phyloP scores from a whole-genome alignment of 2,329 filamentous ascomycete genomes.

The Zymoseptoria passerinii region DNA sequence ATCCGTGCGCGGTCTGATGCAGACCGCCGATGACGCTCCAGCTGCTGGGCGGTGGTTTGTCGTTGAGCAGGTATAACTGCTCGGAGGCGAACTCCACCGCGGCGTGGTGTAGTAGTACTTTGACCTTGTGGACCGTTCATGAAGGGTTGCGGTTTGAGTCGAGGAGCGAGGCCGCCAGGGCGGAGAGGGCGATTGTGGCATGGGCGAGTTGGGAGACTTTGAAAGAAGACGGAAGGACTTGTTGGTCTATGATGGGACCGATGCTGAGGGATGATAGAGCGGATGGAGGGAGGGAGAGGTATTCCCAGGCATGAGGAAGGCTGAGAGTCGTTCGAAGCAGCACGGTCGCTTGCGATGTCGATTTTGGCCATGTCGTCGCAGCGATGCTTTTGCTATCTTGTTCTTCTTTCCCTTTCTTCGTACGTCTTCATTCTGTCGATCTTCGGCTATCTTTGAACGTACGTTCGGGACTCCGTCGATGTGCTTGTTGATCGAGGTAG shows the following conservation, averaged over 20 bases:
- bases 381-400: no score
- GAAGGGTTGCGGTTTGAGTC: slow-evolving; percentile 30
- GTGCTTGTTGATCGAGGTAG: no score
- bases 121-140: slow-evolving; percentile 30
- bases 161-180: slow-evolving; percentile 43
- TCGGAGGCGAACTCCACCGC: slow-evolving; percentile 48
- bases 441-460: no score
- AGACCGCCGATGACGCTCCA: slow-evolving; percentile 45
- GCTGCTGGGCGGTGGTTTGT: slow-evolving; percentile 25
- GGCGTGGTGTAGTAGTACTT: slow-evolving; percentile 41
- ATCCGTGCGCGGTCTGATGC: slow-evolving; percentile 44
- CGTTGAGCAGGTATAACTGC: slow-evolving; percentile 40
- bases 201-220: slow-evolving; percentile 48
- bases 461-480: no score
- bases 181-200: slow-evolving; percentile 44
- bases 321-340: background rate
- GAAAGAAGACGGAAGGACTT: slow-evolving; percentile 42
- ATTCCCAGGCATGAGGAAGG: background rate
- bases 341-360: background rate
- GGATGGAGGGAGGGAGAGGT: background rate
- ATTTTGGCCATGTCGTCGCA: background rate
- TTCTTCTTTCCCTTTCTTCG: no score
- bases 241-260: background rate
- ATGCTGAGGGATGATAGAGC: background rate
- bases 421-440: no score